These are phyloP conservation scores for Oryza longistaminata DNA, from an alignment of 176 grass and related monocot species.

Conservation along the genomic window DNA sequence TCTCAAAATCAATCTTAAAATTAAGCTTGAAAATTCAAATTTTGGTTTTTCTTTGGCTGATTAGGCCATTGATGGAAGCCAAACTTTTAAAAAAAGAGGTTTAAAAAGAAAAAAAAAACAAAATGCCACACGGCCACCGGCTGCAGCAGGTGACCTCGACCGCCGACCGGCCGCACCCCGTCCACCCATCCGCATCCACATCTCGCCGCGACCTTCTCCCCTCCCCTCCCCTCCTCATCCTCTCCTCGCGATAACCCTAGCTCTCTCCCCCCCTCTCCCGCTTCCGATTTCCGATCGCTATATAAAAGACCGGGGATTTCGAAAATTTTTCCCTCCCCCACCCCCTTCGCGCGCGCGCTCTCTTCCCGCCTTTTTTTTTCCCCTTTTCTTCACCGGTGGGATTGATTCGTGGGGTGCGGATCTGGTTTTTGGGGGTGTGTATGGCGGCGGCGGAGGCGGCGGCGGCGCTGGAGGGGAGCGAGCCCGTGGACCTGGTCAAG, in stretches of 20 bases:
- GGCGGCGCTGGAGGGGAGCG: conserved; percentile 66
- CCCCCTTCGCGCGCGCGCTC: not conserved
- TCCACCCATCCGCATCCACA: too few species aligned
- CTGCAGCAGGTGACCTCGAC: too few species aligned
- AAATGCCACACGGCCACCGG: too few species aligned
- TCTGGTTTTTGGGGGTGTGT: not conserved
- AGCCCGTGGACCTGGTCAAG: conserved; percentile 79
- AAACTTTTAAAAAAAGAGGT: too few species aligned
- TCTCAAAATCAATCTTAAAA: too few species aligned
- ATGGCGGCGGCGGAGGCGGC: conserved; percentile 55
- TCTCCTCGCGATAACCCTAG: conserved; percentile 36
- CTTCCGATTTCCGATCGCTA: conserved; percentile 32
- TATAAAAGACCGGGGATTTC: conserved; percentile 74
- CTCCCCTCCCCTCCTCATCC: not conserved
- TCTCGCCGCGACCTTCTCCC: too few species aligned
- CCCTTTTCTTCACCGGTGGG: not conserved
- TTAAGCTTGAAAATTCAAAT: too few species aligned
- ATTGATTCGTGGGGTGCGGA: not conserved
- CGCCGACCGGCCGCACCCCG: too few species aligned
- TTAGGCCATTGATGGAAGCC: too few species aligned
- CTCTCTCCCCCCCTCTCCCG: not conserved
- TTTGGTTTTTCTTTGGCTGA: too few species aligned
- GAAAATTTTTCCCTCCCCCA: conserved; percentile 20
- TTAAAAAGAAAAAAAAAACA: too few species aligned
- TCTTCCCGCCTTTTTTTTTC: conserved; percentile 39